phyloP scores from a whole-genome alignment of 192 early-diverging fungal species.

The Rhizophlyctis rosea region DNA sequence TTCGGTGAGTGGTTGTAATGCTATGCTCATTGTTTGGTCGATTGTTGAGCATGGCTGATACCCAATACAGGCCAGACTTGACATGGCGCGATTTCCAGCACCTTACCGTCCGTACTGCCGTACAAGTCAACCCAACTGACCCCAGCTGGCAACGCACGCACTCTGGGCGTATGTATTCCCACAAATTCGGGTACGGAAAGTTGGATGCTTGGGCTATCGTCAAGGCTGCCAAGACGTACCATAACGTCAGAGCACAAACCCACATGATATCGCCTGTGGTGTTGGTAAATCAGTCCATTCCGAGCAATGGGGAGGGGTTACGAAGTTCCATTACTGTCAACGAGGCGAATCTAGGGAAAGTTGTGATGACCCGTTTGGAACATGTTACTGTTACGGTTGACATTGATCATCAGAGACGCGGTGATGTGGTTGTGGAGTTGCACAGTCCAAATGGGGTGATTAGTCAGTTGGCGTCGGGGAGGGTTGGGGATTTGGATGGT shows the following conservation, averaged over 20 bases:
- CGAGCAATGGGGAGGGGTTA: slow-evolving; percentile 33
- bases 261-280: slow-evolving; percentile 38
- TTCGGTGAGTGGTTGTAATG: slow-evolving; percentile 36
- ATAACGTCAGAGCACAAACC: slow-evolving; percentile 65
- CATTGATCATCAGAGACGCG: slow-evolving; percentile 76
- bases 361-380: slow-evolving; percentile 56
- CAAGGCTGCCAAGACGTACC: slow-evolving; percentile 66
- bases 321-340: slow-evolving; percentile 42
- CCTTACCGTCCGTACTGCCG: slow-evolving; percentile 71
- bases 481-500: slow-evolving; percentile 62
- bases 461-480: slow-evolving; percentile 62
- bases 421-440: slow-evolving; percentile 81
- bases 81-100: slow-evolving; percentile 94
- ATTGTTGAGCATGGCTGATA: not conserved
- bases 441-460: slow-evolving; percentile 65
- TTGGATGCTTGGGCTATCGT: slow-evolving; percentile 81
- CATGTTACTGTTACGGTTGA: slow-evolving; percentile 84
- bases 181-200: slow-evolving; percentile 93
- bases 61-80: slow-evolving; percentile 75
- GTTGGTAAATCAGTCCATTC: slow-evolving; percentile 53
- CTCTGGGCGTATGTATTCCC: slow-evolving; percentile 74
- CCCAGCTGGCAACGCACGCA: slow-evolving; percentile 69
- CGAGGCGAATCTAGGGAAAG: slow-evolving; percentile 38
- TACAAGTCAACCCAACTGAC: slow-evolving; percentile 69
- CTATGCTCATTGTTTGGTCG: not conserved